Conservation (phyloP, 345 rosid species). For the Moricandia arvensis region DNA sequence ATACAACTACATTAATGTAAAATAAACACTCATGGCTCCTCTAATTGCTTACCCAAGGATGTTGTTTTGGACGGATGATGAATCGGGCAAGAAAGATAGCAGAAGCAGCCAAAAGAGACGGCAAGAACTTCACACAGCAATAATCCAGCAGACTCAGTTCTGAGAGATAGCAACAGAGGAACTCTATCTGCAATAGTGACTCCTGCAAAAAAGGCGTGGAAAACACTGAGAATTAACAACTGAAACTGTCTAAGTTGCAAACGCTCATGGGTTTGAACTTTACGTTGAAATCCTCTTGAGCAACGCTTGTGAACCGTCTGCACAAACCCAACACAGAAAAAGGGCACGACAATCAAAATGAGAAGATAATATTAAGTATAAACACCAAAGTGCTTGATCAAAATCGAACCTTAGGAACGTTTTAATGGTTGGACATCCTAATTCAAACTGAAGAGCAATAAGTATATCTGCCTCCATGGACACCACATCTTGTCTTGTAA, state of each 20-base stretch:
- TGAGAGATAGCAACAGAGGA: conserved; percentile 70
- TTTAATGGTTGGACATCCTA: conserved; percentile 62
- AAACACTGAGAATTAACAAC: not conserved
- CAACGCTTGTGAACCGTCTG: conserved; percentile 59
- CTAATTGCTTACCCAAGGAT: conserved; percentile 71
- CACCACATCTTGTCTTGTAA: conserved; percentile 60
- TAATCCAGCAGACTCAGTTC: conserved; percentile 81
- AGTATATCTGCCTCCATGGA: conserved; percentile 73
- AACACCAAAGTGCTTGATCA: not conserved
- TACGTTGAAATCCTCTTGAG: conserved; percentile 60
- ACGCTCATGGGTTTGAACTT: not conserved
- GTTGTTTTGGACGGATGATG: conserved; percentile 49
- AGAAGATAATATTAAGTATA: not conserved
- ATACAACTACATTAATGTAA: not conserved
- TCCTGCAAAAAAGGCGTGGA: not conserved
- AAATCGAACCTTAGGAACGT: conserved; percentile 47
- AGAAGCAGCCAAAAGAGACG: conserved; percentile 75
- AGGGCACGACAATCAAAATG: not conserved
- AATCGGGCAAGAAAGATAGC: conserved; percentile 70
- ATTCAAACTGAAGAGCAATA: conserved; percentile 53
- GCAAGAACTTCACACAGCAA: conserved; percentile 57
- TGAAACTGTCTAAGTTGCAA: not conserved
- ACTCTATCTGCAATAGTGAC: conserved; percentile 61
- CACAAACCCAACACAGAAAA: conserved; percentile 1
- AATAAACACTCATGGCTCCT: not conserved